Evolutionary conservation across 305 asterid genomes (phyloP), one percentile per base, ranked within the genome.

Genomic region (Striga hermonthica): DNA sequence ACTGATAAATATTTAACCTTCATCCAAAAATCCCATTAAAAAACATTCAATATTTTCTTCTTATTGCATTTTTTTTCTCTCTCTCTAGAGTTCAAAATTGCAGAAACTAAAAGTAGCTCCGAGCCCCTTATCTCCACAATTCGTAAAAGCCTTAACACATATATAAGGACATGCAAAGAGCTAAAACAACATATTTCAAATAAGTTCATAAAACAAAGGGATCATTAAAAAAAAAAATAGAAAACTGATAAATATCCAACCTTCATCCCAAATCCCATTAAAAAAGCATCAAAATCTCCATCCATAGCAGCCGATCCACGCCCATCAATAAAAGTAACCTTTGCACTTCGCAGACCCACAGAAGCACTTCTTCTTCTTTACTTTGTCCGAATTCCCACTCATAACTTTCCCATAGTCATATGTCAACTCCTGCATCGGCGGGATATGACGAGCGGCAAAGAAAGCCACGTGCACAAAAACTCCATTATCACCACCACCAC

Each of bases 401-500:
- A 78, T 65, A 78, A 76, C 74, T 71, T 82, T 60, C 55, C 95
- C 98, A 68, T 89, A 91, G 72, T 91, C 95, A 74, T 76, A 89
- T 3, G 86, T 81, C 73, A 91, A 75, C 84, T 91, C 98, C 60
- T 83, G 98, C 96, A 91, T 74, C 15, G 98, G 98, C 69, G 98
- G 96, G 69, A 91, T 83, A 68, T 89, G 96, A 7, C 81, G 66
- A 63, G 86, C 72, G 57, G 98, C 86, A 77, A 86, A 91, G 82
- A 91, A 85, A 22, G 89, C 98, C 80, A 91, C 72, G 63, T 89
- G 92, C 66, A 86, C 82, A 80, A 72, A 83, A 0, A 86, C 69
- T 57, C 82, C 92, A 57, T 69, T 68, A 73, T 84, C 69, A 64
- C 72, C 79, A 22, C 31, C 69, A 64, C 72, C 79, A 22, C 31